These are phyloP conservation scores for Backusella psychrophila DNA, from an alignment of 192 early-diverging fungal genomes.

Conservation along the genomic window DNA sequence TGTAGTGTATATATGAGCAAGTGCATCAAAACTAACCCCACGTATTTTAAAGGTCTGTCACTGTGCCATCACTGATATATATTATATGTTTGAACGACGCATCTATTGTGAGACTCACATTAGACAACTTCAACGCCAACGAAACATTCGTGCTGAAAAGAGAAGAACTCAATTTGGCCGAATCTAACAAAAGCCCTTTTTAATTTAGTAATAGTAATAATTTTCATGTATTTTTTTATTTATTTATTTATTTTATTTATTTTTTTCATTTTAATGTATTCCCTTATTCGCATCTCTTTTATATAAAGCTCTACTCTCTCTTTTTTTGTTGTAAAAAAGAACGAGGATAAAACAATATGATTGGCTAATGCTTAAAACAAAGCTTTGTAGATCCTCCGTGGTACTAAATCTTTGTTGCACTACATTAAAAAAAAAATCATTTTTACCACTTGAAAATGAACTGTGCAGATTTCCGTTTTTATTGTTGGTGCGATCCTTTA, in stretches of 20 bases:
- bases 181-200: slow-evolving; percentile 9
- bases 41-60: slow-evolving; percentile 44
- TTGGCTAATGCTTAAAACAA: not conserved
- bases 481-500: not conserved
- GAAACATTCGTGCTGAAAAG: slow-evolving; percentile 58
- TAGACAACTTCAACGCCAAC: slow-evolving; percentile 55
- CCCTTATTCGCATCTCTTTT: not conserved
- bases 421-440: not conserved
- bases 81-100: slow-evolving; percentile 66
- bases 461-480: not conserved
- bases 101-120: slow-evolving; percentile 78
- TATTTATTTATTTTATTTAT: not conserved
- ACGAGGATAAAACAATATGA: not conserved
- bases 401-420: not conserved
- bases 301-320: not conserved
- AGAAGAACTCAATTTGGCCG: slow-evolving; percentile 53
- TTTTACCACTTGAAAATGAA: not conserved
- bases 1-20: not conserved
- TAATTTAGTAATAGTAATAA: slow-evolving; percentile 1
- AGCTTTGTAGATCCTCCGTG: not conserved
- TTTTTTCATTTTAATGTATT: slow-evolving; percentile 10
- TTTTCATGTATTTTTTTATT: slow-evolving; percentile 1
- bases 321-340: not conserved
- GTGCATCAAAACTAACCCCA: not conserved
- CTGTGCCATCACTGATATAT: slow-evolving; percentile 58